Evolutionary conservation across 1,284 basidiomycete genomes (phyloP).

Genomic region (Retiboletus flavoniger): DNA sequence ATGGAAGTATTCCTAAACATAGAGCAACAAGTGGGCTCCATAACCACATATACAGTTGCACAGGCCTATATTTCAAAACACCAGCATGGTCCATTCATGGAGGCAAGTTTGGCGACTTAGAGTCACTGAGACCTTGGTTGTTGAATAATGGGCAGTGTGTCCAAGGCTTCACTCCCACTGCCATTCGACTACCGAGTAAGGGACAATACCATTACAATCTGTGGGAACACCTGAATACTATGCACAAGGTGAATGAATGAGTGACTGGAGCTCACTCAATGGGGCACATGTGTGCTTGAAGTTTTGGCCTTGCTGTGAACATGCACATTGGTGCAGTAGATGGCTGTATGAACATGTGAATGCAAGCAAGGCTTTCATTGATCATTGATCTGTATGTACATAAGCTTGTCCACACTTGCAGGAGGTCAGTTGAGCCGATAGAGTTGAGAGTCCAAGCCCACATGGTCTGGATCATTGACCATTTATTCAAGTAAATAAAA

Average conservation of each 20-base stretch:
- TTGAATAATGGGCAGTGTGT: neutral
- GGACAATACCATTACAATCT: neutral
- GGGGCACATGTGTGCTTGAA: neutral
- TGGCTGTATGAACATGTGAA: too few relatives aligned
- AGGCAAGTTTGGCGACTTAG: slow-evolving; percentile 3
- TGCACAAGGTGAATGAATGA: neutral
- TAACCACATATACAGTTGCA: slow-evolving; percentile 3
- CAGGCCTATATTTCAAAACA: neutral
- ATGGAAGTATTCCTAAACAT: slow-evolving; percentile 23
- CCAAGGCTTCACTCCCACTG: neutral
- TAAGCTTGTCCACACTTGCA: neutral
- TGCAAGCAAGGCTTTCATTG: slow-evolving; percentile 16
- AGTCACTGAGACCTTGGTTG: neutral
- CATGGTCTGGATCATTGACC: neutral
- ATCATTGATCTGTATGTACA: neutral
- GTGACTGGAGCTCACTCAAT: neutral
- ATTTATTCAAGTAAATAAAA: neutral
- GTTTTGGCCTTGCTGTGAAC: slow-evolving; percentile 17
- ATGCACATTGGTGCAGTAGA: slow-evolving; percentile 13
- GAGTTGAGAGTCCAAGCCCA: neutral
- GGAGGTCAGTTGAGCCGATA: too few relatives aligned
- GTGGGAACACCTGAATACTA: slow-evolving; percentile 7
- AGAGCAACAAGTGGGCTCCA: neutral
- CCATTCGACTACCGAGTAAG: too few relatives aligned
- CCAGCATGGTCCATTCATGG: neutral